Base-by-base conservation (phyloP, 2,329 filamentous ascomycete genomes). In the Calycina marina region DNA sequence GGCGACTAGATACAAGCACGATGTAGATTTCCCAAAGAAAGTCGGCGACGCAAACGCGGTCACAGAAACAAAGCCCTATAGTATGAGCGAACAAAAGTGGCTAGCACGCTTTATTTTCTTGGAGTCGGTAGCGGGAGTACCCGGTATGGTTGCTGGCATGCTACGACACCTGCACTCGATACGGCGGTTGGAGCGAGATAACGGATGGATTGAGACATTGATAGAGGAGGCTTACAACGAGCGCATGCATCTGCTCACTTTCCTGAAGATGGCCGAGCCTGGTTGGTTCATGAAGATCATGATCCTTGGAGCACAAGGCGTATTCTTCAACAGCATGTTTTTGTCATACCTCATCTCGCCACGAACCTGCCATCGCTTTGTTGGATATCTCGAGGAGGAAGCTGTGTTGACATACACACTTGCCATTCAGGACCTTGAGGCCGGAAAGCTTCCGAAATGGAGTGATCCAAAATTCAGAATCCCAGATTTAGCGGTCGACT, bases 131-230 rank as follows among this genome's bases (percentile, higher is more conserved):
- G 90, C 90, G 9, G 90, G 85, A 18, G 90, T 96, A 0, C 90
- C 90, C 0, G 90, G 90, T 5, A 96, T 96, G 84, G 88, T 96
- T 0, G 90, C 79, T 0, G 90, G 85, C 14, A 94, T 93, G 81
- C 64, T 96, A 11, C 68, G 90, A 18, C 90, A 98, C 57, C 65
- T 96, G 22, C 74, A 79, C 51, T 86, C 77, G 43, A 68, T 96
- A 49, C 68, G 88, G 27, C 69, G 77, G 16, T 77, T 96, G 66
- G 85, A 84, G 64, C 67, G 88, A 35, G 88, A 96, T 54, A 93
- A 96, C 47, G 90, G 90, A 50, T 96, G 77, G 83, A 96, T 98
- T 52, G 85, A 93, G 57, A 88, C 82, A 1, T 63, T 93, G 6
- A 69, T 93, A 2, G 84, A 92, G 55, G 84, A 93, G 60, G 81